Conservation (phyloP, 768 basidiomycete genomes). For the Boletus sp. region DNA sequence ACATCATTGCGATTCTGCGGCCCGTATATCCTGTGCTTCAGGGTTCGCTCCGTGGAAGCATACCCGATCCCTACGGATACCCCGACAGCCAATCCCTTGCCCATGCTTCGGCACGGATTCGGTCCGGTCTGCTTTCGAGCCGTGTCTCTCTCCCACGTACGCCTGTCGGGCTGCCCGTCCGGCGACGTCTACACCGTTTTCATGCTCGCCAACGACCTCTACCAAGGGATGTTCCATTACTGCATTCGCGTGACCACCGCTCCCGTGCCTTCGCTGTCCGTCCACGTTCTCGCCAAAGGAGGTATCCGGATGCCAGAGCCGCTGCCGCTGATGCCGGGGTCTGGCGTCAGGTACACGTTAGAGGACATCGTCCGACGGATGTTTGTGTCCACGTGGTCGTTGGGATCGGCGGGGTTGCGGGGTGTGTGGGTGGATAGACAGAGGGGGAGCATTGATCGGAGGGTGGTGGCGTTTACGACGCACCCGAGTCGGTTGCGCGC, state of each 20-base stretch:
- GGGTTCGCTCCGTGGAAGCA: slow-evolving; percentile 50
- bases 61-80: slow-evolving; percentile 20
- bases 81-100: slow-evolving; percentile 4
- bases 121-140: slow-evolving; percentile 38
- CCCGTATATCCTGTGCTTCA: slow-evolving; percentile 51
- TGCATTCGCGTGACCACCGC: slow-evolving; percentile 32
- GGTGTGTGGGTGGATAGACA: slow-evolving; percentile 26
- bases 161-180: slow-evolving; percentile 27
- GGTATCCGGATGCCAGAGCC: background rate
- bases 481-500: slow-evolving; percentile 6
- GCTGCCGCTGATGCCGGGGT: background rate
- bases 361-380: background rate
- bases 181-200: slow-evolving; percentile 38
- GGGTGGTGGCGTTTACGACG: slow-evolving; percentile 25
- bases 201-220: slow-evolving; percentile 42
- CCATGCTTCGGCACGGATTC: slow-evolving; percentile 23
- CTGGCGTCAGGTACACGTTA: background rate
- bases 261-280: slow-evolving; percentile 34
- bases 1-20: slow-evolving; percentile 46
- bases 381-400: slow-evolving; percentile 17
- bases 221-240: slow-evolving; percentile 53
- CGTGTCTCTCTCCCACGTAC: slow-evolving; percentile 41
- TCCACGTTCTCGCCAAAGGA: slow-evolving; percentile 36
- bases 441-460: slow-evolving; percentile 14
- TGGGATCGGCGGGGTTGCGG: slow-evolving; percentile 22